Conservation (phyloP, 208 protist genomes). For the Leishmania tropica region DNA sequence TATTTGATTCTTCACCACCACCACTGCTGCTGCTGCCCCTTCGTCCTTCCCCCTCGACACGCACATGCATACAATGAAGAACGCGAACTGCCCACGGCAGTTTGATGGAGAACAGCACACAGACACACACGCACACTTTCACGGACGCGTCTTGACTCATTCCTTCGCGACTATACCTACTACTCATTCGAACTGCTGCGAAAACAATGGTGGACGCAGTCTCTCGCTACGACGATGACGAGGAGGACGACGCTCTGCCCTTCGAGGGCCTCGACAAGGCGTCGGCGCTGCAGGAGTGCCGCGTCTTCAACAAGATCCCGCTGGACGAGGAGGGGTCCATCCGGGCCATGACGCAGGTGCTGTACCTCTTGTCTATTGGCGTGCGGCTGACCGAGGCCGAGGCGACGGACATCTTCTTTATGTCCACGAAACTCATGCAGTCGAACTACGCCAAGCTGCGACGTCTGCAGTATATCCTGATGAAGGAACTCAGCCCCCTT, state of each 20-base stretch:
- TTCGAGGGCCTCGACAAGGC: conserved; percentile 95
- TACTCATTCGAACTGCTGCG: neutral
- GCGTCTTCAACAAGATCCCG: conserved; percentile 94
- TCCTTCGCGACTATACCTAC: neutral
- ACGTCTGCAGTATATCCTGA: conserved; percentile 97
- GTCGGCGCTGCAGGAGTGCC: conserved; percentile 94
- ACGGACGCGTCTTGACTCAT: neutral
- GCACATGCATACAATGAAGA: neutral
- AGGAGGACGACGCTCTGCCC: conserved; percentile 80
- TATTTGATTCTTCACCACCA: neutral
- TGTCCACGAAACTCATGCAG: conserved; percentile 98
- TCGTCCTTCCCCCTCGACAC: neutral
- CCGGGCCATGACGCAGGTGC: conserved; percentile 93
- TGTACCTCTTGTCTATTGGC: conserved; percentile 96
- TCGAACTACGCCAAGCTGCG: conserved; percentile 95
- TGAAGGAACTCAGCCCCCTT: conserved; percentile 96
- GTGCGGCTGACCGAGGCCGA: conserved; percentile 93
- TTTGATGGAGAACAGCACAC: neutral
- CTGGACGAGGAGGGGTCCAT: conserved; percentile 90
- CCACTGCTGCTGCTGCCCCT: neutral
- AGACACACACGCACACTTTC: conserved; percentile 5
- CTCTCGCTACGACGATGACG: conserved; percentile 74
- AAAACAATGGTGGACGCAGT: conserved; percentile 19
- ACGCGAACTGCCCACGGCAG: neutral
- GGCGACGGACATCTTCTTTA: conserved; percentile 98